Conservation (phyloP, 2,329 filamentous ascomycete genomes). For the Fusarium anguioides region DNA sequence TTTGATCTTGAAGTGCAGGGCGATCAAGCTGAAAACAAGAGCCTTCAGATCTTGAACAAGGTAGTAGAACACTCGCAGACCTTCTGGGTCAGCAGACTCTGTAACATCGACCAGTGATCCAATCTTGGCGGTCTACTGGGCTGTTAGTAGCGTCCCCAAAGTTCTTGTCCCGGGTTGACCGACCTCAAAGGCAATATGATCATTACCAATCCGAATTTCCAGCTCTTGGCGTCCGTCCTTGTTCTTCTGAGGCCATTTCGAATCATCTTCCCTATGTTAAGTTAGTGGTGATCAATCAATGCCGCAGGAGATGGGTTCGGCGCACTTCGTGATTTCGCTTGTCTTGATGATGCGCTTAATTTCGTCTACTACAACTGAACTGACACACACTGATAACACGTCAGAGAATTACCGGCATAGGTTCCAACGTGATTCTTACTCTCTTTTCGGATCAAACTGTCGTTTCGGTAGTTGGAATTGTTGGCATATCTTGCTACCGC, state of each 20-base stretch:
- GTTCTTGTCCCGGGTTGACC: constrained; percentile 36
- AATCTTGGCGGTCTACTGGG: constrained; percentile 89
- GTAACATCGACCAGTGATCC: constrained; percentile 96
- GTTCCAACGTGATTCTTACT: constrained; percentile 69
- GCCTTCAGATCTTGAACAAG: constrained; percentile 97
- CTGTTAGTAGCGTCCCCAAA: constrained; percentile 23
- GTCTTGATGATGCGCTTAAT: constrained; percentile 98
- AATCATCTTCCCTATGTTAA: constrained; percentile 85
- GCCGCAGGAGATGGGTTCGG: background rate
- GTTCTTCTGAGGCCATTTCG: constrained; percentile 99
- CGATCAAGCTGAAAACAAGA: constrained; percentile 94
- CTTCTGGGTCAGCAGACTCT: constrained; percentile 95
- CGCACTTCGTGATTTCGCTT: constrained; percentile 96
- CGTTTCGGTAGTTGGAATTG: constrained; percentile 99
- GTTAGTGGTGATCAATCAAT: constrained; percentile 28
- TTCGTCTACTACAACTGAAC: constrained; percentile 87
- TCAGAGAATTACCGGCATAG: constrained; percentile 16
- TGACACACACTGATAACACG: constrained; percentile 85
- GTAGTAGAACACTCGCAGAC: constrained; percentile 97
- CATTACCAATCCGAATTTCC: constrained; percentile 91
- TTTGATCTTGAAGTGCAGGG: constrained; percentile 97
- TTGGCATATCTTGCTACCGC: constrained; percentile 97
- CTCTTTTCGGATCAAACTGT: constrained; percentile 98
- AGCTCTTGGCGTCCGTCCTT: constrained; percentile 97
- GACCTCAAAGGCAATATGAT: constrained; percentile 98